Conservation (phyloP, 2,329 filamentous ascomycete genomes). For the Exophiala aquamarina region DNA sequence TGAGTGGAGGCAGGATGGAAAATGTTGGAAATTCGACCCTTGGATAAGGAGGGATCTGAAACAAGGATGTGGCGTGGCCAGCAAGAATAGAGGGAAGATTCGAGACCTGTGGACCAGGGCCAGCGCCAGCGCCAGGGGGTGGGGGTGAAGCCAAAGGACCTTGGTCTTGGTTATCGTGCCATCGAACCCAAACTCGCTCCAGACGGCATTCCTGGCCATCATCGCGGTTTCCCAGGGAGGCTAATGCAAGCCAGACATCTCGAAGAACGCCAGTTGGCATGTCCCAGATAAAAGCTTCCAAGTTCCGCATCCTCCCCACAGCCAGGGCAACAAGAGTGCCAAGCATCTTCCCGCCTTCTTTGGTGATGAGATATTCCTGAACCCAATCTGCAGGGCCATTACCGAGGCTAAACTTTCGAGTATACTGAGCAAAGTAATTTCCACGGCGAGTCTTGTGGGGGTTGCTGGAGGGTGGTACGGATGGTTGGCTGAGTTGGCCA, state of each 20-base stretch:
- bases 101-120: conserved; percentile 12
- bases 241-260: conserved; percentile 77
- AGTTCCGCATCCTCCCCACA: conserved; percentile 75
- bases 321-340: conserved; percentile 77
- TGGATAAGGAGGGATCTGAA: conserved; percentile 43
- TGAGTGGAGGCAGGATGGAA: conserved; percentile 72
- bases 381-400: conserved; percentile 79
- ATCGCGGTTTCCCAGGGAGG: conserved; percentile 64
- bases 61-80: conserved; percentile 21
- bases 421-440: conserved; percentile 77
- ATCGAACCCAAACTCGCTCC: conserved; percentile 75
- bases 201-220: conserved; percentile 65
- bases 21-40: conserved; percentile 77
- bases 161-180: conserved; percentile 71
- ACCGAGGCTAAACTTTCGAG: conserved; percentile 79
- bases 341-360: conserved; percentile 86
- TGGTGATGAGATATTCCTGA: conserved; percentile 76
- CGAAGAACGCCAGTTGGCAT: conserved; percentile 83
- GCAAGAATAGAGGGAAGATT: conserved; percentile 25
- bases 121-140: conserved; percentile 26
- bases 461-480: conserved; percentile 22
- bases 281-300: conserved; percentile 83
- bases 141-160: conserved; percentile 38
- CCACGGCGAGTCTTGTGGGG: conserved; percentile 50
- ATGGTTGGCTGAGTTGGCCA: conserved; percentile 34